These are phyloP conservation scores for Capronia americana DNA, from an alignment of 2,329 filamentous ascomycete genomes.

Conservation along the genomic window DNA sequence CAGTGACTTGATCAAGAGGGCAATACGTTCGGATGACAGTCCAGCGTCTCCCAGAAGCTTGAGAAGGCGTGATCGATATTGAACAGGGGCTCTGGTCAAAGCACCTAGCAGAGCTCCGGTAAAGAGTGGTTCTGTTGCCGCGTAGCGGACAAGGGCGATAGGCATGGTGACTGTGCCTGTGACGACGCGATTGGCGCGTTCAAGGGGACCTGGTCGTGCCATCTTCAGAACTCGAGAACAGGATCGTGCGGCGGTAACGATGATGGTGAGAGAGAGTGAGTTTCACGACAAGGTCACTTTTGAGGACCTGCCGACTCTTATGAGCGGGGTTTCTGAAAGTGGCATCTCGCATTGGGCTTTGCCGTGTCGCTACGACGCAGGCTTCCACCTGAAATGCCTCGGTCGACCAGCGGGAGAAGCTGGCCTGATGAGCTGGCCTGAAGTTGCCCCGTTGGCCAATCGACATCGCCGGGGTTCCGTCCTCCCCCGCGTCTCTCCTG, in stretches of 20 bases:
- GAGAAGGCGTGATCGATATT: conserved; percentile 30
- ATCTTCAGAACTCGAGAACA: conserved; percentile 8
- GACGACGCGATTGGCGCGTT: conserved; percentile 22
- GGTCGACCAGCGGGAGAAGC: neutral
- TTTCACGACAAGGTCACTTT: neutral
- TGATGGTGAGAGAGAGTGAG: neutral
- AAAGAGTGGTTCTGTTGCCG: conserved; percentile 33
- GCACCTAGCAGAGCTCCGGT: conserved; percentile 34
- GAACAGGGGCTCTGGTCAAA: conserved; percentile 32
- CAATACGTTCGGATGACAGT: conserved; percentile 24
- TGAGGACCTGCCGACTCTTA: neutral
- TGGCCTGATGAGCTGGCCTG: neutral
- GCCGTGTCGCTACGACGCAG: neutral
- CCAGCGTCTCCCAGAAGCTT: conserved; percentile 20
- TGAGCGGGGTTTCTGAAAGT: neutral
- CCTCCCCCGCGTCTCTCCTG: neutral
- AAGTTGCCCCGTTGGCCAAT: neutral
- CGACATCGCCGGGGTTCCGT: neutral
- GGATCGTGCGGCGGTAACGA: neutral
- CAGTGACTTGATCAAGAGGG: conserved; percentile 30
- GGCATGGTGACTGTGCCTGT: conserved; percentile 25
- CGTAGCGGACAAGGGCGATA: conserved; percentile 22
- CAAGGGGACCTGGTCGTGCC: conserved; percentile 23
- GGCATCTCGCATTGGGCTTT: neutral
- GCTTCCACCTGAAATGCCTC: neutral